These are phyloP conservation scores for Niveomyces coronatus DNA, from an alignment of 2,329 filamentous ascomycete genomes.

Conservation along the genomic window DNA sequence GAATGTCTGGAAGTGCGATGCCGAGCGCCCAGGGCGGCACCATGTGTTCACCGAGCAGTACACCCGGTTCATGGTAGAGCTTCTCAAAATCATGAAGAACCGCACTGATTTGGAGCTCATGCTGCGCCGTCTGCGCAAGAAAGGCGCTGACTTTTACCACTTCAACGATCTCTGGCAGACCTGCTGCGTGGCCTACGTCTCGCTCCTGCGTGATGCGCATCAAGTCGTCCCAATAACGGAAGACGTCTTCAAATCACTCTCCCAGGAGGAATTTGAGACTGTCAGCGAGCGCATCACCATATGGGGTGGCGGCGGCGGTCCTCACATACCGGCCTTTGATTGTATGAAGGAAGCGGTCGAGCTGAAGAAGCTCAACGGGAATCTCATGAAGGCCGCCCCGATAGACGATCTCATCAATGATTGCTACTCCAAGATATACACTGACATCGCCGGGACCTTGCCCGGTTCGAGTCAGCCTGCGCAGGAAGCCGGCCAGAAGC, in stretches of 20 bases:
- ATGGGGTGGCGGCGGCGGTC: conserved; percentile 37
- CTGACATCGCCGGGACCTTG: conserved; percentile 51
- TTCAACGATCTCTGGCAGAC: conserved; percentile 50
- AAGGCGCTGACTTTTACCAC: conserved; percentile 63
- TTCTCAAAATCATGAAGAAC: conserved; percentile 67
- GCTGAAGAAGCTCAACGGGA: conserved; percentile 66
- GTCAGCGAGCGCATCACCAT: conserved; percentile 42
- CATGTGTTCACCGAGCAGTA: conserved; percentile 89
- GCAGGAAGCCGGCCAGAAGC: too few relatives aligned
- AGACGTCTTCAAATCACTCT: conserved; percentile 44
- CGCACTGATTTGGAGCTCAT: conserved; percentile 67
- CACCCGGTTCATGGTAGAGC: conserved; percentile 66
- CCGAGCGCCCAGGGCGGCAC: conserved; percentile 72
- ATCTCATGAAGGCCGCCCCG: conserved; percentile 70
- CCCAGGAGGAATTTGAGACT: conserved; percentile 47
- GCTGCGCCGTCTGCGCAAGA: conserved; percentile 69
- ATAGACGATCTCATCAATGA: conserved; percentile 95
- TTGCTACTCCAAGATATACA: conserved; percentile 70
- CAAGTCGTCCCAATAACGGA: conserved; percentile 35
- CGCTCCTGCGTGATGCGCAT: conserved; percentile 40
- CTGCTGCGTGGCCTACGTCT: conserved; percentile 43
- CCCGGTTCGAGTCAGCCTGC: too few relatives aligned
- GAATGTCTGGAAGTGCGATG: conserved; percentile 90
- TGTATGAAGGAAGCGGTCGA: conserved; percentile 50
- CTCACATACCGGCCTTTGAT: conserved; percentile 32